Percentiles rank a stretch among this genome's conserved stretches.
phyloP scores from a whole-genome alignment of 495 filamentous ascomycete genomes.

The Daldinia loculata region DNA sequence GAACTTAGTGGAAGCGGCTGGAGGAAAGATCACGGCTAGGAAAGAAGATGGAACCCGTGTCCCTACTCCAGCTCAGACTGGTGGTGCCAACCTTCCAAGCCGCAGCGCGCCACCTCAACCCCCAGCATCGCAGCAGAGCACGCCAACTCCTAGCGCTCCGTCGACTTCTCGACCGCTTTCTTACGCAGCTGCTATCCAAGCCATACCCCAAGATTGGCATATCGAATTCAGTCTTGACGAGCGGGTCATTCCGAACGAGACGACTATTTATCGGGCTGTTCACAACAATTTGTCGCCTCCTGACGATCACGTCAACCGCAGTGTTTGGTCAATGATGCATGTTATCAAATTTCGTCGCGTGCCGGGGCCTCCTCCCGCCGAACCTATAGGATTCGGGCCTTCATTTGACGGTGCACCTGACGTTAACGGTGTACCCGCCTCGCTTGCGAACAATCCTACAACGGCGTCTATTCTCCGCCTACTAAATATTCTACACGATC shows the following conservation, averaged over 20 bases:
- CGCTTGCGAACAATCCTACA: constrained; percentile 82
- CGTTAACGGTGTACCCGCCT: constrained; percentile 70
- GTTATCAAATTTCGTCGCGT: constrained; percentile 91
- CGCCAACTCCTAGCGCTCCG: constrained; percentile 59
- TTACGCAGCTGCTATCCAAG: constrained; percentile 83
- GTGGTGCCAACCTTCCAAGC: constrained; percentile 43
- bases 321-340: constrained; percentile 89
- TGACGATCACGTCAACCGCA: constrained; percentile 74
- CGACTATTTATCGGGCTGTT: constrained; percentile 94
- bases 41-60: constrained; percentile 95
- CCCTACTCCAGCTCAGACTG: constrained; percentile 80
- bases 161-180: constrained; percentile 67
- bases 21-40: constrained; percentile 92
- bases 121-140: constrained; percentile 55
- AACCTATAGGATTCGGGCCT: constrained; percentile 71
- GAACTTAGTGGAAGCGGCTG: constrained; percentile 89
- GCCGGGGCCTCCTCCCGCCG: constrained; percentile 84
- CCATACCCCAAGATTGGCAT: constrained; percentile 93
- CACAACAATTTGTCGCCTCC: constrained; percentile 72
- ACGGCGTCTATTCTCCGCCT: constrained; percentile 89
- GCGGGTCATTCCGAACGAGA: constrained; percentile 85
- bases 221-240: constrained; percentile 93
- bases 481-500: constrained; percentile 88
- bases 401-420: constrained; percentile 54
- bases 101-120: constrained; percentile 60